Evolutionary conservation across 108 stramenopile species (phyloP).

Genomic region (Nannochloropsis gaditana): DNA sequence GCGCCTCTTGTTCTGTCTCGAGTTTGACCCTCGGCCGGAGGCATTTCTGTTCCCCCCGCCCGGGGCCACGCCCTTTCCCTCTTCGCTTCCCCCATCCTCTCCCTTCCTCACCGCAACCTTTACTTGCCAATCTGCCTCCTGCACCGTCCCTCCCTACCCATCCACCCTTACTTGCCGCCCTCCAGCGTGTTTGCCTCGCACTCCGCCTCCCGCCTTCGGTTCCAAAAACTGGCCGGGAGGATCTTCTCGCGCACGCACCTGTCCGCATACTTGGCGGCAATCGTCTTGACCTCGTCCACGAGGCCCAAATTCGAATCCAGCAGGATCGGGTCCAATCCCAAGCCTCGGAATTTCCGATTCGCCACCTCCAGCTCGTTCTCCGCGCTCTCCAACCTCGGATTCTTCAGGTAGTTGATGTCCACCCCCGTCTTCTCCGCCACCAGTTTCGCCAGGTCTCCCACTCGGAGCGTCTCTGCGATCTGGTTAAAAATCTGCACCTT

Average conservation of each 20-base stretch:
- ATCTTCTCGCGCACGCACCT: conserved; percentile 85
- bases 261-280: conserved; percentile 84
- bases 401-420: conserved; percentile 81
- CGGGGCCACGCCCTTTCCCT: background rate
- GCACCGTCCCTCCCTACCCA: conserved; percentile 11
- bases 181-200: background rate
- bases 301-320: conserved; percentile 66
- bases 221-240: conserved; percentile 89
- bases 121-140: background rate
- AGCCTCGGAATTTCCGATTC: conserved; percentile 84
- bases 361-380: conserved; percentile 97
- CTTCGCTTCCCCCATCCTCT: background rate
- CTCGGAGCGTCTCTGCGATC: conserved; percentile 89
- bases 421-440: conserved; percentile 83
- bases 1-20: too few relatives aligned
- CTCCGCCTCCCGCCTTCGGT: conserved; percentile 45
- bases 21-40: too few relatives aligned
- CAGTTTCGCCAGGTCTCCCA: conserved; percentile 86
- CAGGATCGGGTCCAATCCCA: conserved; percentile 84
- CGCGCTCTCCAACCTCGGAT: conserved; percentile 92
- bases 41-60: too few relatives aligned
- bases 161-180: background rate
- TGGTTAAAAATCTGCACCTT: conserved; percentile 95
- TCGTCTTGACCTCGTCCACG: conserved; percentile 71
- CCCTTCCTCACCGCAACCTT: background rate